Conservation (phyloP, 1,284 basidiomycete species). For the Kalmanozyma brasiliensis region DNA sequence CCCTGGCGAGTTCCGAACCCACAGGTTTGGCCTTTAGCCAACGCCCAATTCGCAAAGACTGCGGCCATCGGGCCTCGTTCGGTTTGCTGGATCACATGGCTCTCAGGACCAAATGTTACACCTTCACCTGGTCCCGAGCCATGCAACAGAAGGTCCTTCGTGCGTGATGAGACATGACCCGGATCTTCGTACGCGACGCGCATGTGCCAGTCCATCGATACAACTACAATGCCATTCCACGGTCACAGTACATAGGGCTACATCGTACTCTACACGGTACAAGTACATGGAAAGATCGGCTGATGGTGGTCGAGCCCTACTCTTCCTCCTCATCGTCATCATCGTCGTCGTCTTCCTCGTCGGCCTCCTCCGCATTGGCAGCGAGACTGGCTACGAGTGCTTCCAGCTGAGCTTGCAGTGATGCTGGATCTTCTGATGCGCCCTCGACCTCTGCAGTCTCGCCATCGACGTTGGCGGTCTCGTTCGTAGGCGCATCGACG, state of each 20-base stretch:
- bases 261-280: conserved; percentile 1
- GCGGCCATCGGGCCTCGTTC: neutral
- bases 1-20: conserved; percentile 9
- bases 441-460: neutral
- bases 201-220: conserved; percentile 5
- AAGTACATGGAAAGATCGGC: conserved; percentile 1
- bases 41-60: too few species aligned
- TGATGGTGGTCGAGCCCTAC: conserved; percentile 1
- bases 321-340: conserved; percentile 12
- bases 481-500: conserved; percentile 17
- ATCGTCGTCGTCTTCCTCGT: conserved; percentile 35
- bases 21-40: too few species aligned
- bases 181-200: too few species aligned
- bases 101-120: too few species aligned
- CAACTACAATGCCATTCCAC: conserved; percentile 25
- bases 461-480: neutral
- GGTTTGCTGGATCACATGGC: neutral
- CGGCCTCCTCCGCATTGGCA: conserved; percentile 33
- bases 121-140: too few species aligned
- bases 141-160: neutral
- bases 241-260: conserved; percentile 17
- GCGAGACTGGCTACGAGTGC: conserved; percentile 55
- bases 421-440: conserved; percentile 20
- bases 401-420: conserved; percentile 54
- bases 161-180: neutral